phyloP scores from a whole-genome alignment of 2,329 filamentous ascomycete species.

The Neophaeococcomyces aloes region DNA sequence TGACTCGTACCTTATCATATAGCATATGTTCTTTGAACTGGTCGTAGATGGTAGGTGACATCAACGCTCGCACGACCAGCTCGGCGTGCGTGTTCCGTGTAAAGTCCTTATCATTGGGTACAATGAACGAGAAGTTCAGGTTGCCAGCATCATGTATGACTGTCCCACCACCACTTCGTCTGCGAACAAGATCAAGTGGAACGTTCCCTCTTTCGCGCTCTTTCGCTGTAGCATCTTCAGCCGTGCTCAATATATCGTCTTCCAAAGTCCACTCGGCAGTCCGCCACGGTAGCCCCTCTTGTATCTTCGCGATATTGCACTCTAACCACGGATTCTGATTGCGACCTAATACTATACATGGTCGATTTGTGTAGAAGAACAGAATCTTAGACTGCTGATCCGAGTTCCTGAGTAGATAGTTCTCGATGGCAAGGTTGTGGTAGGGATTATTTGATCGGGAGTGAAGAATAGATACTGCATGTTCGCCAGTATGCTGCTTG shows the following conservation, averaged over 20 bases:
- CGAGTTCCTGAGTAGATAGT: slow-evolving; percentile 69
- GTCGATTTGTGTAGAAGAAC: slow-evolving; percentile 78
- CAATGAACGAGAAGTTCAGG: slow-evolving; percentile 89
- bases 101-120: slow-evolving; percentile 58
- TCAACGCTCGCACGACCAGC: slow-evolving; percentile 82
- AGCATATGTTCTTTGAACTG: slow-evolving; percentile 28
- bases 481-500: neutral
- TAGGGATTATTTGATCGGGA: slow-evolving; percentile 64
- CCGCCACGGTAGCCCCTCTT: slow-evolving; percentile 28
- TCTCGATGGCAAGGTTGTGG: slow-evolving; percentile 87
- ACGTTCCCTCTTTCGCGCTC: slow-evolving; percentile 20
- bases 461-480: slow-evolving; percentile 45
- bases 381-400: slow-evolving; percentile 64
- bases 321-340: slow-evolving; percentile 99
- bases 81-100: slow-evolving; percentile 78
- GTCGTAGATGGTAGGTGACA: slow-evolving; percentile 34
- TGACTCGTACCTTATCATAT: slow-evolving; percentile 54
- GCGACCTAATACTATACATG: slow-evolving; percentile 80
- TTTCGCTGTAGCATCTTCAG: slow-evolving; percentile 24
- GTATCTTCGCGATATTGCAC: slow-evolving; percentile 59
- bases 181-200: slow-evolving; percentile 58
- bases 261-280: slow-evolving; percentile 5
- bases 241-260: neutral
- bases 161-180: slow-evolving; percentile 78
- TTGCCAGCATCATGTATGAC: slow-evolving; percentile 93